Base-by-base conservation (phyloP, 139 green algal species). In the Coelastrella sp. region DNA sequence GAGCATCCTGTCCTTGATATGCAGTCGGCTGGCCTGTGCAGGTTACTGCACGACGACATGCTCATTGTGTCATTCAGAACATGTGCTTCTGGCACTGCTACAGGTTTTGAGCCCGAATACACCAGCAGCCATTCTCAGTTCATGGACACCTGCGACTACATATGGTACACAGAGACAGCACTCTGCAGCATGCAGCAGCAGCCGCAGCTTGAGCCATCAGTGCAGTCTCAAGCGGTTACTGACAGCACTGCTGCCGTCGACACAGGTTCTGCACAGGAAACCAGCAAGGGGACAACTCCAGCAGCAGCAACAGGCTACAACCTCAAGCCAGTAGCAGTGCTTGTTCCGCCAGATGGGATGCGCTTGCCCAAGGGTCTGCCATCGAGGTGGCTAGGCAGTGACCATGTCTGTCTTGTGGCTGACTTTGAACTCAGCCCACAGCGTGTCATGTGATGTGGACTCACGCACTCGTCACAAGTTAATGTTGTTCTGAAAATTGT, bases 121-220 rank as follows among this genome's bases (percentile, higher is more conserved):
- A 96, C 93, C 59, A 95, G 93, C 87, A 94, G 95, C 83, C 96
- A 97, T 86, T 93, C 90, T 73, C 80, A 86, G 47, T 97, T 96
- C 86, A 92, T 97, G 47, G 96, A 95, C 66, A 96, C 94, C 6
- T 95, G 97, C 8, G 96, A 98, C 81, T 98, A 96, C 91, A 94
- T 97, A 11, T 98, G 93, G 92, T 97, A 92, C 86, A 92, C 87
- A 3, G 80, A 84, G 20, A 23, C 23, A 32, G 75, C 76, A 17
- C 22, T 84, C 0, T 22, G 22, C 13, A 5, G 64, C 5, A 59
- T 17, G 6, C 79, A 81, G 66, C 73, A 88, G 64, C 83, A 89
- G 89, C 65, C 79, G 64, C 23, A 32, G 76, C n/a, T 7, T 3
- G 16, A 71, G 64, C 64, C 64, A 76, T 76, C 68, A 84, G 76